These are phyloP conservation scores for Aspergillus uvarum DNA, from an alignment of 2,329 filamentous ascomycete genomes.

Conservation along the genomic window DNA sequence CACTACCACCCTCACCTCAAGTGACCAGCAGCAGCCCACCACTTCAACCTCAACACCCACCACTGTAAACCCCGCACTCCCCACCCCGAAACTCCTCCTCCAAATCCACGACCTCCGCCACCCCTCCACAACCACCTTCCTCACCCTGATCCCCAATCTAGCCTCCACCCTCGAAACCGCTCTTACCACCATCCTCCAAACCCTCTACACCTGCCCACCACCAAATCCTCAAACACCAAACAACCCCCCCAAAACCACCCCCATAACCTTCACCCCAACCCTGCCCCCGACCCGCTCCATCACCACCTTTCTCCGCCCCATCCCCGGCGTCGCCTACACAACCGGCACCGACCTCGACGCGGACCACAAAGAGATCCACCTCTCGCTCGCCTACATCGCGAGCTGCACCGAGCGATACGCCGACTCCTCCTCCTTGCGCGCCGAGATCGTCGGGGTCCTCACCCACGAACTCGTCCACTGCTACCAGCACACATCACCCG, in stretches of 20 bases:
- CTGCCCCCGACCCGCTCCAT: slow-evolving; percentile 75
- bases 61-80: slow-evolving; percentile 8
- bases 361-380: slow-evolving; percentile 91
- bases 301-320: slow-evolving; percentile 75
- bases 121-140: slow-evolving; percentile 54
- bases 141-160: slow-evolving; percentile 63
- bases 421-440: slow-evolving; percentile 29
- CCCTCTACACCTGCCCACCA: slow-evolving; percentile 61
- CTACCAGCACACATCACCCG: slow-evolving; percentile 73
- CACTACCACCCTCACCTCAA: not conserved
- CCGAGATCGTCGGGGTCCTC: slow-evolving; percentile 78
- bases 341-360: slow-evolving; percentile 73
- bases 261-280: slow-evolving; percentile 31
- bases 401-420: slow-evolving; percentile 20
- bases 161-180: slow-evolving; percentile 60
- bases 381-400: slow-evolving; percentile 73
- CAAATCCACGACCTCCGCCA: slow-evolving; percentile 49
- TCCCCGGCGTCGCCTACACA: slow-evolving; percentile 87
- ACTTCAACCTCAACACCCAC: slow-evolving; percentile 13
- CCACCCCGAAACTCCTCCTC: slow-evolving; percentile 38
- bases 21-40: not conserved
- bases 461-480: slow-evolving; percentile 95
- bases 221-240: not conserved
- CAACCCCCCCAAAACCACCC: slow-evolving; percentile 11
- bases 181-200: slow-evolving; percentile 66